Evolutionary conservation across 805 yeast species (phyloP).

Genomic region (Metschnikowia peoriensis): DNA sequence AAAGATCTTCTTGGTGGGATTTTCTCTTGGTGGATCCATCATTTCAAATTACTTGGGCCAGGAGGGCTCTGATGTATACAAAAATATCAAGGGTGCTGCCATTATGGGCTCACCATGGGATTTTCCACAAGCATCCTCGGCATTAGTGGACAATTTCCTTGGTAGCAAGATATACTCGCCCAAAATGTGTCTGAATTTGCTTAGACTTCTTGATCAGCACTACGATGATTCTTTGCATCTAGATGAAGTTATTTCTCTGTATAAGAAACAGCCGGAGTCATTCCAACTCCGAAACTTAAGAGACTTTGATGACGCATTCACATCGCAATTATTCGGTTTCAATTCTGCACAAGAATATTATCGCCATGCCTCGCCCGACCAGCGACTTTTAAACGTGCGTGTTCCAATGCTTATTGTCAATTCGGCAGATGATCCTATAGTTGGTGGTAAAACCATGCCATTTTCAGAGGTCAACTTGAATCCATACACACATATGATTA

Average conservation of each 20-base stretch:
- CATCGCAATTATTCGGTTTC: conserved; percentile 62
- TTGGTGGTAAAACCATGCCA: conserved; percentile 54
- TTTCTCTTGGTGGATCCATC: conserved; percentile 71
- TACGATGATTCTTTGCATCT: conserved; percentile 26
- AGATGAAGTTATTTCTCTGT: conserved; percentile 26
- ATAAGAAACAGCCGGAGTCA: conserved; percentile 28
- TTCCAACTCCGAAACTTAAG: conserved; percentile 38
- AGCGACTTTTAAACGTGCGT: conserved; percentile 52
- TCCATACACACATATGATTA: conserved; percentile 56
- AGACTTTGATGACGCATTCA: conserved; percentile 62
- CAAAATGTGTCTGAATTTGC: conserved; percentile 39
- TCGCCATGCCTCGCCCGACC: conserved; percentile 60
- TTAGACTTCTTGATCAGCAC: conserved; percentile 32
- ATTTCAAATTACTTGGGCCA: conserved; percentile 69
- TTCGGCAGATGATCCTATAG: conserved; percentile 67
- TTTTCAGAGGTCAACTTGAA: conserved; percentile 46
- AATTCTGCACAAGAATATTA: conserved; percentile 62
- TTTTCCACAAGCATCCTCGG: conserved; percentile 51
- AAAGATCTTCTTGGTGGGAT: conserved; percentile 64
- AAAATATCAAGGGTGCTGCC: conserved; percentile 56
- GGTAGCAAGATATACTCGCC: conserved; percentile 44
- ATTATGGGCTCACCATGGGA: conserved; percentile 75
- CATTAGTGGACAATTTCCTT: conserved; percentile 35
- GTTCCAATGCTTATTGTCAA: conserved; percentile 63
- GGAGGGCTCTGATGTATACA: conserved; percentile 47